Percentiles rank a stretch among this genome's conserved stretches.
Conservation (phyloP, 1,284 basidiomycete species). For the Melampsora larici-populina region DNA sequence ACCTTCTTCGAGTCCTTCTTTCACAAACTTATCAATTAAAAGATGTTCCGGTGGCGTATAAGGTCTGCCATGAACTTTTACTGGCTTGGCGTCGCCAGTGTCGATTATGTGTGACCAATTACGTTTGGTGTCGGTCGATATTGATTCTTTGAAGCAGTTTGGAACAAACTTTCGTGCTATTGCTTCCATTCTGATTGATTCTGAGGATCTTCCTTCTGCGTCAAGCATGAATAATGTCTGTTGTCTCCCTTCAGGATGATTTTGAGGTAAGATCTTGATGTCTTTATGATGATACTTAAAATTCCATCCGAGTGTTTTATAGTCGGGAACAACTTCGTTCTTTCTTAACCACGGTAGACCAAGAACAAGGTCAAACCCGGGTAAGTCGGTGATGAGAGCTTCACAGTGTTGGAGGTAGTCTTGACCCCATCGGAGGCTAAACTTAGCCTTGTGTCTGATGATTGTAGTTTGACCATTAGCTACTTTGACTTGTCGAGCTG, state of each 20-base stretch:
- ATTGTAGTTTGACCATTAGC: no score
- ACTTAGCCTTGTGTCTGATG: neutral
- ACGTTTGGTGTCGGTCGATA: neutral
- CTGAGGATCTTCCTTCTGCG: no score
- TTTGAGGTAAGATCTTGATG: no score
- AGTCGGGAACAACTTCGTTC: no score
- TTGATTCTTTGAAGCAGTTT: neutral
- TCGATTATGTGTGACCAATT: slow-evolving; percentile 4
- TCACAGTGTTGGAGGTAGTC: neutral
- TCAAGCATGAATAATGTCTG: no score
- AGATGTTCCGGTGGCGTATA: no score
- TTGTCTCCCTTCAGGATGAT: neutral
- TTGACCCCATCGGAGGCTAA: neutral
- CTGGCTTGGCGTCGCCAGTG: neutral
- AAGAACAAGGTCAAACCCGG: no score
- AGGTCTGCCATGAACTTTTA: slow-evolving; percentile 7
- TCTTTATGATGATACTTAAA: neutral
- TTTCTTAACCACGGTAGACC: no score
- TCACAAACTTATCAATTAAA: slow-evolving; percentile 10
- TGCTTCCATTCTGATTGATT: neutral
- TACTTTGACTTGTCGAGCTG: neutral
- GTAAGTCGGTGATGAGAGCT: no score
- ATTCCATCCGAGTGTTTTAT: neutral
- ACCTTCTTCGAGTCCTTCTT: slow-evolving; percentile 1
- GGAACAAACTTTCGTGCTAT: neutral